Evolutionary conservation across 176 grass and related monocot species (phyloP), one percentile per base, ranked within the genome.

Genomic region (Oryza coarctata): DNA sequence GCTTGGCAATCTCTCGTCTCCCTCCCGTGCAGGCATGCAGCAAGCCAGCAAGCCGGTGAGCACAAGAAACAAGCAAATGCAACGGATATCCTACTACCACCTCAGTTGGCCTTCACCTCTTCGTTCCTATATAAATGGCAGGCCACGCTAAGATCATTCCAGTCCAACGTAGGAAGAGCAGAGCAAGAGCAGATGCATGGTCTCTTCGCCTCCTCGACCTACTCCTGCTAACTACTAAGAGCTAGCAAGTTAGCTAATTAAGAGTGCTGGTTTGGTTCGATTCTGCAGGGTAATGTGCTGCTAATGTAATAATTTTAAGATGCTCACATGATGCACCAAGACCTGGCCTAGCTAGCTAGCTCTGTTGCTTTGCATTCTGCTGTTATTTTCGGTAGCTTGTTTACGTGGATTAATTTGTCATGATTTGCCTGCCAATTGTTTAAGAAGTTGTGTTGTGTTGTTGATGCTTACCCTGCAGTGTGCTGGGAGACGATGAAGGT

Each of bases 11-110:
- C 52, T 58, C 52, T 17, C 49, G 49, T 58, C 52, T 58, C 52
- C 52, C 83, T 34, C 78, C 71, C 87, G 65, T 82, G 77, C 39
- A 25, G 31, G 14, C 47, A 18, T 50, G 47, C 52, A 58, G 18
- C 18, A 3, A 22, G 38, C 36, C 50, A 22, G 20, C 18, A 57
- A n/a, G 69, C 84, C 70, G 87, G 83, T 86, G 77, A 85, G 72
- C 83, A 63, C 83, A 26, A 12, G 58, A 73, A 77, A 50, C 87
- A 89, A 85, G 87, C 66, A 89, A 85, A 72, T 81, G 33, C 71
- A 70, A 57, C 52, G 77, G 62, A 85, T 85, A 81, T 89, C 77
- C 77, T 74, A 75, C 65, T 58, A 58, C 52, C 52, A 58, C 52
- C 18, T 23, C 52, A 58, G 52, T 23, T 23, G 18, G 52, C 52